Conservation (phyloP, 2,329 filamentous ascomycete genomes). For the Leptographium lundbergii region DNA sequence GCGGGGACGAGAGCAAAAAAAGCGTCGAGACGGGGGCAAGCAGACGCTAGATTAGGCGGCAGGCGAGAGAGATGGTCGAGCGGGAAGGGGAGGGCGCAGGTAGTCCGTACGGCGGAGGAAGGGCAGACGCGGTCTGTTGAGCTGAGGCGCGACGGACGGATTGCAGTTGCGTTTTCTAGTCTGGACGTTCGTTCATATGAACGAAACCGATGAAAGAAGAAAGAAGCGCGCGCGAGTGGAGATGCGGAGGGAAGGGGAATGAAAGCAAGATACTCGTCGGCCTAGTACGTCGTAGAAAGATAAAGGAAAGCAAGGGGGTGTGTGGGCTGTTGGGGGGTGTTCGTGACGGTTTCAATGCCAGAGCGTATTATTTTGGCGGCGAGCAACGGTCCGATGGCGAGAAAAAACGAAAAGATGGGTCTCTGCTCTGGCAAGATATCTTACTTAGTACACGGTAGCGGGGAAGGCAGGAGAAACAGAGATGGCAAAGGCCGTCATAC, state of each 20-base stretch:
- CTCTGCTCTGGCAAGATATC: no score
- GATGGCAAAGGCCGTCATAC: not conserved
- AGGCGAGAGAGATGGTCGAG: not conserved
- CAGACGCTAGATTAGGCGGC: not conserved
- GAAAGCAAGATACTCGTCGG: not conserved
- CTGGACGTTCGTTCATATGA: not conserved
- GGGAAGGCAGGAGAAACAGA: not conserved
- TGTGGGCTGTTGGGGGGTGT: not conserved
- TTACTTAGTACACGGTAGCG: no score
- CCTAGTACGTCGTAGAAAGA: not conserved
- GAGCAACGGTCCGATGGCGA: no score
- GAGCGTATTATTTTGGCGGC: not conserved
- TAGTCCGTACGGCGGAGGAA: not conserved
- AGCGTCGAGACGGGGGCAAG: not conserved
- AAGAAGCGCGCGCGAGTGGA: not conserved
- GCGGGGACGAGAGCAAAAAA: not conserved
- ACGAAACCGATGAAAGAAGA: not conserved
- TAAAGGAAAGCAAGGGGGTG: slow-evolving; percentile 2
- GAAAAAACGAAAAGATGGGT: not conserved
- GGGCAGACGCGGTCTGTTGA: not conserved
- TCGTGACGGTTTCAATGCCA: not conserved
- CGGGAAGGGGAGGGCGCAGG: not conserved
- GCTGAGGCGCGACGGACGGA: not conserved
- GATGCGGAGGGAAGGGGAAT: not conserved
- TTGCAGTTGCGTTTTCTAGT: not conserved